Base-by-base conservation (phyloP, 768 basidiomycete genomes). In the Crucibulum laeve region DNA sequence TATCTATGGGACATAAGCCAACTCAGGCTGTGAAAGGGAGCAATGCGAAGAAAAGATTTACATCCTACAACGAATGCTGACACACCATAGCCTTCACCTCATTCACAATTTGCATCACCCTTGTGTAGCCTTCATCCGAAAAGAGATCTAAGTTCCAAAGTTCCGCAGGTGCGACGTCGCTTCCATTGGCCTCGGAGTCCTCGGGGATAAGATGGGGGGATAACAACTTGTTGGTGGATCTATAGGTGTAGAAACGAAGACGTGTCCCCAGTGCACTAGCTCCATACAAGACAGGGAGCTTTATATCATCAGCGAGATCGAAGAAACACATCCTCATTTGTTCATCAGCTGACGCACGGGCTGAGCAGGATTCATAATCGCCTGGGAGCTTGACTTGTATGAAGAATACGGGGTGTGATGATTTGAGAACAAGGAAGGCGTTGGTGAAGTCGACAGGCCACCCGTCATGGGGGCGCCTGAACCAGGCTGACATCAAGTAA, bases 251-350 rank as follows among this genome's bases (percentile, higher is more conserved):
- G 28, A 59, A 44, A 19, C 44, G 53, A 33, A 63, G 47, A 15
- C 50, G 51, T 19, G 56, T 48, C 21, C 61, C 58, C 35, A 61
- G 33, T 5, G 54, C 54, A 37, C 61, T 61, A 34, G 61, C 30
- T 17, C 54, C 61, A 38, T 55, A 45, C 22, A 63, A 42, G 18
- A 39, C 44, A 13, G 56, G 53, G 33, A 53, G 37, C 14, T 33
- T 30, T 13, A 56, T 40, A 14, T 30, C 24, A 24, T 48, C 49
- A 18, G 38, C 37, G 23, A 61, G 41, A n/a, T 44, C 45, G 14
- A 43, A 19, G 46, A 59, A 56, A 28, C 47, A 38, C 30, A 49
- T 40, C 21, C 53, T 42, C 61, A 62, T 60, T 44, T 60, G 55
- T 18, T 53, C 32, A 50, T 62, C 61, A 14, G 57, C 59, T 5